A percentile compares a stretch with the other conserved stretches of the same genome.
Conservation (phyloP, 176 grass and related monocot species). For the Thinopyrum elongatum region DNA sequence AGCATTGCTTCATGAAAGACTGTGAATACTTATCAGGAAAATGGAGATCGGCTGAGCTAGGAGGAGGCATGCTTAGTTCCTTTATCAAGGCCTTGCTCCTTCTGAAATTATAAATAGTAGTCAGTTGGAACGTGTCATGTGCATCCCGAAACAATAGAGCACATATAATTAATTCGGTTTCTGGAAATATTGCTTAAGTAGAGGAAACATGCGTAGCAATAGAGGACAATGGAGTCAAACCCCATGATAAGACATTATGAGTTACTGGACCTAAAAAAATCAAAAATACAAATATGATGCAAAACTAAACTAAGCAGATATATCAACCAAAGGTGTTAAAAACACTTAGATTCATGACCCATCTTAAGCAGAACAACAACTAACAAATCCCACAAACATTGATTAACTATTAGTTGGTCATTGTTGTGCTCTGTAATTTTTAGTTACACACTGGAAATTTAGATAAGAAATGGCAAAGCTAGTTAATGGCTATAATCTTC, state of each 20-base stretch:
- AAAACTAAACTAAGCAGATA: not conserved
- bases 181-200: not conserved
- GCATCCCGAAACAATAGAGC: not conserved
- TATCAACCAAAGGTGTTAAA: not conserved
- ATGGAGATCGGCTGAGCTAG: slow-evolving; percentile 35
- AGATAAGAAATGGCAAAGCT: too few relatives aligned
- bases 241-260: not conserved
- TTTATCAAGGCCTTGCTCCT: slow-evolving; percentile 45
- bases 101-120: slow-evolving; percentile 24
- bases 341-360: too few relatives aligned
- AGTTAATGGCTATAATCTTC: too few relatives aligned
- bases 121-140: not conserved
- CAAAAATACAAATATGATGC: not conserved
- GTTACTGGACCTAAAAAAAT: not conserved
- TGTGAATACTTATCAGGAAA: slow-evolving; percentile 34
- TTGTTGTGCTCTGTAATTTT: too few relatives aligned
- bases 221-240: not conserved
- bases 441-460: too few relatives aligned
- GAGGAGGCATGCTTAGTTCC: slow-evolving; percentile 36
- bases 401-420: too few relatives aligned
- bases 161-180: not conserved
- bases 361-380: too few relatives aligned
- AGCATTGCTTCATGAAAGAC: slow-evolving; percentile 38
- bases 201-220: not conserved
- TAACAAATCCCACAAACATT: too few relatives aligned